Evolutionary conservation across 306 rosid species (phyloP).

Genomic region (Glycine tomentella): DNA sequence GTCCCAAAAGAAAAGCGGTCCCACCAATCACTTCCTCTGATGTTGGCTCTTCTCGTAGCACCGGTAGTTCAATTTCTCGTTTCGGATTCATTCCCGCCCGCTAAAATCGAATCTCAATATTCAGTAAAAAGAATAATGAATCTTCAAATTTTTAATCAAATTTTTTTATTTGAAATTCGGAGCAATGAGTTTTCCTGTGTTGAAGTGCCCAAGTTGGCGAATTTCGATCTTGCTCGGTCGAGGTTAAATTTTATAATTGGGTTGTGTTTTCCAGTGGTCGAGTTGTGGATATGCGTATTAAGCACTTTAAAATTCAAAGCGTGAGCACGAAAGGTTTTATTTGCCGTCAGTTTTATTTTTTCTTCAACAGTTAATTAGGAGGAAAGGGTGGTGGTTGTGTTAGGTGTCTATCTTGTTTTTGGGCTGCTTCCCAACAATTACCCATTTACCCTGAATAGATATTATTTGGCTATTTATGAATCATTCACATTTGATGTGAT

Average conservation of each 20-base stretch:
- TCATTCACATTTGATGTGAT: neutral
- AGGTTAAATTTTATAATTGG: constrained; percentile 2
- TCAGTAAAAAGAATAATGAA: neutral
- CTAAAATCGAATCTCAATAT: constrained; percentile 20
- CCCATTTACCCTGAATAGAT: neutral
- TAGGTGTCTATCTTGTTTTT: constrained; percentile 12
- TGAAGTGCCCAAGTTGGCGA: constrained; percentile 26
- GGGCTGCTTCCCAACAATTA: neutral
- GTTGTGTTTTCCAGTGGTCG: too few relatives aligned
- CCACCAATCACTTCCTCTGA: constrained; percentile 57
- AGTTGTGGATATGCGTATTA: too few relatives aligned
- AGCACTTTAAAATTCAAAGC: too few relatives aligned
- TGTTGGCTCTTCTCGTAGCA: constrained; percentile 53
- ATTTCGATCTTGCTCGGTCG: constrained; percentile 20
- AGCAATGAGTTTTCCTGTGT: constrained; percentile 21
- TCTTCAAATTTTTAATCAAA: neutral
- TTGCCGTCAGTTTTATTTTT: neutral
- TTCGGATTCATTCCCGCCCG: constrained; percentile 46
- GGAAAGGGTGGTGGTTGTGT: neutral
- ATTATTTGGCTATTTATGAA: neutral
- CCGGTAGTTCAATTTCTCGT: constrained; percentile 53
- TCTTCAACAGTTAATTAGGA: neutral
- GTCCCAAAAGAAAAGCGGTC: constrained; percentile 67
- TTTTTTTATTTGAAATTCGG: neutral
- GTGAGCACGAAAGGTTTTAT: too few relatives aligned